These are phyloP conservation scores for Colletotrichum falcatum DNA, from an alignment of 2,329 filamentous ascomycete genomes.

Conservation along the genomic window DNA sequence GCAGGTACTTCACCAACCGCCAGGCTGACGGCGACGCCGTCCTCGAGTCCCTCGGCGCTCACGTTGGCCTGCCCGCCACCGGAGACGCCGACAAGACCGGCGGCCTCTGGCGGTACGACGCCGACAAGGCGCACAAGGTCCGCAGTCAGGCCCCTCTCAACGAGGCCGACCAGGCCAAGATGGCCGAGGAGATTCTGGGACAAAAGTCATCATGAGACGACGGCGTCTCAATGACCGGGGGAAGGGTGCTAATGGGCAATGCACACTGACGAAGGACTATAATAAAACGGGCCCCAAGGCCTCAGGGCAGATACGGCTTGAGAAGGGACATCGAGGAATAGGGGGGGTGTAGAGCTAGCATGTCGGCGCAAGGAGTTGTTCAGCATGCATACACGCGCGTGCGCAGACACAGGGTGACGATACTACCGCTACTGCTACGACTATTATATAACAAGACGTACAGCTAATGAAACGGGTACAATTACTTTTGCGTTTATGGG, in stretches of 20 bases:
- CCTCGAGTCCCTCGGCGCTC: conserved; percentile 58
- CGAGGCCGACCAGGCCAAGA: conserved; percentile 66
- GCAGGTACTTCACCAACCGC: conserved; percentile 80
- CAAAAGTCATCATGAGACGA: conserved; percentile 44
- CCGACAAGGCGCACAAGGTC: conserved; percentile 70
- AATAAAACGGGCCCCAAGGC: conserved; percentile 2
- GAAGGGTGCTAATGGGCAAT: conserved; percentile 3
- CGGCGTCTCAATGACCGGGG: not conserved
- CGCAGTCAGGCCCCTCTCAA: conserved; percentile 63
- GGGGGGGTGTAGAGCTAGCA: conserved; percentile 26
- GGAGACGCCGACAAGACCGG: conserved; percentile 72
- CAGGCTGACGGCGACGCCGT: conserved; percentile 57
- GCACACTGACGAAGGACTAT: not conserved
- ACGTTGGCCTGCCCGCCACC: conserved; percentile 60
- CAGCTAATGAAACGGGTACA: conserved; percentile 2
- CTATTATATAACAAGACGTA: not conserved
- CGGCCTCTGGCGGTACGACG: conserved; percentile 70
- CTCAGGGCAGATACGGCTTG: not conserved
- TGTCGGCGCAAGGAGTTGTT: conserved; percentile 29
- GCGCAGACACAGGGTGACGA: no score
- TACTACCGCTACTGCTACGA: no score
- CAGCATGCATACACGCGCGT: not conserved
- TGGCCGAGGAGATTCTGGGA: conserved; percentile 51
- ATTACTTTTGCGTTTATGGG: not conserved
- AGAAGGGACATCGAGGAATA: not conserved